Percentiles rank a stretch among this genome's conserved stretches.
phyloP scores from a whole-genome alignment of 257 asterid species.

The Solanum sparsipilum region DNA sequence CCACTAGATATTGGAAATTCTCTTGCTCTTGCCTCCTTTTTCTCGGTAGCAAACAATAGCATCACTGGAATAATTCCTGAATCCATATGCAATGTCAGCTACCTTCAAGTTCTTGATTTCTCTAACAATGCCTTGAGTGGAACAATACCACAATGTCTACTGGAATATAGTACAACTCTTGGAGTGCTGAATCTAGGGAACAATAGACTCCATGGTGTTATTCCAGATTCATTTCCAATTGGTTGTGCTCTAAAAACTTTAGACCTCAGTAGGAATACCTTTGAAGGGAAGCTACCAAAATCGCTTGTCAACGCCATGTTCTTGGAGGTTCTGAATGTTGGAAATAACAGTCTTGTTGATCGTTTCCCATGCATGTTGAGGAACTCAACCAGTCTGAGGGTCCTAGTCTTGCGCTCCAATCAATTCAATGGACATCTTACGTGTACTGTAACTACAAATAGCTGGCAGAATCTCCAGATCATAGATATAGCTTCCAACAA shows the following conservation, averaged over 20 bases:
- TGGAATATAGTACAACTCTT: background rate
- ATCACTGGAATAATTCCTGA: conserved; percentile 29
- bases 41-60: conserved; percentile 19
- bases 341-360: conserved; percentile 25
- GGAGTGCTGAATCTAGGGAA: conserved; percentile 20
- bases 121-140: conserved; percentile 30
- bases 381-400: background rate
- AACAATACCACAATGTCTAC: conserved; percentile 23
- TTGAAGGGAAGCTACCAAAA: conserved; percentile 28
- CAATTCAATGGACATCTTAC: conserved; percentile 7
- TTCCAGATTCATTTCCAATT: conserved; percentile 20
- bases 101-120: conserved; percentile 34
- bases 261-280: conserved; percentile 24
- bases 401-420: conserved; percentile 14
- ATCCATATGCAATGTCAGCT: conserved; percentile 21
- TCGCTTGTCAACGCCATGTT: conserved; percentile 20
- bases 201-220: conserved; percentile 20
- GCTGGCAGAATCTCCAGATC: conserved; percentile 20
- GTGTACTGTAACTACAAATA: conserved; percentile 5
- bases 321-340: conserved; percentile 35
- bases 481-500: conserved; percentile 15
- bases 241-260: conserved; percentile 19
- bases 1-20: conserved; percentile 16
- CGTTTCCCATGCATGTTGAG: conserved; percentile 23
- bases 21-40: background rate